Base-by-base conservation (phyloP, 2,329 filamentous ascomycete species). In the Nigrospora oryzae region DNA sequence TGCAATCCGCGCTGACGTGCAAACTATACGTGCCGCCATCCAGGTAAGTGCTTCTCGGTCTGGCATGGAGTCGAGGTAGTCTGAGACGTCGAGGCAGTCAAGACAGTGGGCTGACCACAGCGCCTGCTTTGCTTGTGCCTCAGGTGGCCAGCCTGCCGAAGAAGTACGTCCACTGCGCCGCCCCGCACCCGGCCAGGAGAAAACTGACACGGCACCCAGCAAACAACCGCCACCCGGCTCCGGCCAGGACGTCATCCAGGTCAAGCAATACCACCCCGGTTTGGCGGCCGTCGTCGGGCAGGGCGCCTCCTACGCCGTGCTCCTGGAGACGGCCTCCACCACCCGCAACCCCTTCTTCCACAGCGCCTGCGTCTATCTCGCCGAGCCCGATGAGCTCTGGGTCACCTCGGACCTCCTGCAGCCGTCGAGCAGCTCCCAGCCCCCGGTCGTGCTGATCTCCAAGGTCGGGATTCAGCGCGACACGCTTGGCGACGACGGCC, bases 321-420 rank as follows among this genome's bases (percentile, higher is more conserved):
- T 74, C 10, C 60, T 73, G 23, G 67, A 67, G 5, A 64, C 69
- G 0, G 51, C 56, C 5, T 60, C 64, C 23, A 54, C 60, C 6
- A 67, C 66, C 19, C 60, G 61, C 14, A 71, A 67, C 35, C 65
- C 69, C 8, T 69, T 74, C 53, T 75, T 74, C 51, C 59, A 69
- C 51, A 61, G 63, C 40, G 69, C 65, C 5, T 73, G 70, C 46
- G 65, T 68, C 30, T 71, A 67, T 50, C 33, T 68, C 5, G 56
- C 61, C 5, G 52, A 58, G 10, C 52, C 61, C 19, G 65, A 67
- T 30, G 67, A 73, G 49, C 58, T 75, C 16, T 74, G 68, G 49
- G 55, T 63, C 15, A 74, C 68, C 6, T 74, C 70, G 23, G 63
- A 63, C 47, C 61, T 71, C 4, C 59, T 75, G 8, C 61, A 64